Conservation (phyloP, 257 asterid species). For the Cruciata laevipes region DNA sequence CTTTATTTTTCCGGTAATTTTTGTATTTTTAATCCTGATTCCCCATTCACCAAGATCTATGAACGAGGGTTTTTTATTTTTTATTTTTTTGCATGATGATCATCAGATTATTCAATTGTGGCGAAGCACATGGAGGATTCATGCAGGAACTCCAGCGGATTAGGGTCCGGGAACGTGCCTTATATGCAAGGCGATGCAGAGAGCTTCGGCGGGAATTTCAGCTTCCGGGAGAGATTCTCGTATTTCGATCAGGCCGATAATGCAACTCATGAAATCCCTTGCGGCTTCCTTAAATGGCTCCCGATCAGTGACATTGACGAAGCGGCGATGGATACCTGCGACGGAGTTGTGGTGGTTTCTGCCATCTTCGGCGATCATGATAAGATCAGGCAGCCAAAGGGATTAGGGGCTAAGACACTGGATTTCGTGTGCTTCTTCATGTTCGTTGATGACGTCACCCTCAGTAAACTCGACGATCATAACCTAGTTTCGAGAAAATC, state of each 20-base stretch:
- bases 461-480: slow-evolving; percentile 39
- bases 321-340: slow-evolving; percentile 54
- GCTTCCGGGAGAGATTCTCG: slow-evolving; percentile 39
- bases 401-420: slow-evolving; percentile 59
- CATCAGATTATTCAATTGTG: slow-evolving; percentile 51
- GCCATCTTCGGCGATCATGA: slow-evolving; percentile 85
- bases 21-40: not conserved
- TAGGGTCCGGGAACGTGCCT: slow-evolving; percentile 31
- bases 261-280: slow-evolving; percentile 46
- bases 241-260: slow-evolving; percentile 36
- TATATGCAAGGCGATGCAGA: slow-evolving; percentile 47
- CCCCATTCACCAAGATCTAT: not conserved
- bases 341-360: slow-evolving; percentile 69
- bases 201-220: slow-evolving; percentile 74
- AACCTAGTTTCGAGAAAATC: slow-evolving; percentile 38
- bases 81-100: not conserved
- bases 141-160: slow-evolving; percentile 25
- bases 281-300: slow-evolving; percentile 69
- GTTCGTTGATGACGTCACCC: slow-evolving; percentile 77
- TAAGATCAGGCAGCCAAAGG: slow-evolving; percentile 90
- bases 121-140: slow-evolving; percentile 36
- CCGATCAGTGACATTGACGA: slow-evolving; percentile 52
- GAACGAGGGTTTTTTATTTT: slow-evolving; percentile 9
- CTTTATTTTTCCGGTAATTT: slow-evolving; percentile 60
- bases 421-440: slow-evolving; percentile 64